phyloP scores from a whole-genome alignment of 148 eudicot species.

The Gaultheria prostrata region DNA sequence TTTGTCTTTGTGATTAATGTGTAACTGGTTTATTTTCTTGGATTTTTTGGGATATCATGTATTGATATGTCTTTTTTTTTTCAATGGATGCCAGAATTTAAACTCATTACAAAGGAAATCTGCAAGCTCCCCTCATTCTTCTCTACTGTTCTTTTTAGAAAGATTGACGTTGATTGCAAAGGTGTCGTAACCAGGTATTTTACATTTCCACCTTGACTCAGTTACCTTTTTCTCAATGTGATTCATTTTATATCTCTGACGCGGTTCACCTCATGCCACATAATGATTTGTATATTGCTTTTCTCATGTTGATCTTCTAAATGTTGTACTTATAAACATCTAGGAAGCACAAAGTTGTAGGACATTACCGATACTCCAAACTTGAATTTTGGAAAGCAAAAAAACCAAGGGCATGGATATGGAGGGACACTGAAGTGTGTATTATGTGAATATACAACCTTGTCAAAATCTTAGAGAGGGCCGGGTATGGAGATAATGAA shows the following conservation, averaged over 20 bases:
- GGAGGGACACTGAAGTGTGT: neutral
- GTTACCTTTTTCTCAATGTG: neutral
- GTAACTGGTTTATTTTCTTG: neutral
- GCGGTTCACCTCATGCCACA: neutral
- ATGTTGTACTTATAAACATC: neutral
- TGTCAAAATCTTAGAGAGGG: neutral
- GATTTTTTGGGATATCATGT: conserved; percentile 26
- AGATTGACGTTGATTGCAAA: conserved; percentile 64
- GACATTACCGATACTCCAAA: neutral
- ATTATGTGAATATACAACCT: neutral
- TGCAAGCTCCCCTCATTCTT: conserved; percentile 97
- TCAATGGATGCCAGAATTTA: conserved; percentile 63
- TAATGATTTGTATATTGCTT: neutral
- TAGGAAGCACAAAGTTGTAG: neutral
- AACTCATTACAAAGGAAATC: conserved; percentile 79
- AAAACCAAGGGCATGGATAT: neutral
- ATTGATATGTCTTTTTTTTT: neutral
- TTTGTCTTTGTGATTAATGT: neutral
- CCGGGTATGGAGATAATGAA: neutral
- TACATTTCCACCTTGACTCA: neutral
- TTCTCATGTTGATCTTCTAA: neutral
- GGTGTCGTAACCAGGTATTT: conserved; percentile 90
- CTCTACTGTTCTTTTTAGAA: conserved; percentile 68
- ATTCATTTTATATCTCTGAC: neutral
- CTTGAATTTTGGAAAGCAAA: neutral